Evolutionary conservation across 1,139 yeast species (phyloP).

Genomic region (Kazachstania sp.): DNA sequence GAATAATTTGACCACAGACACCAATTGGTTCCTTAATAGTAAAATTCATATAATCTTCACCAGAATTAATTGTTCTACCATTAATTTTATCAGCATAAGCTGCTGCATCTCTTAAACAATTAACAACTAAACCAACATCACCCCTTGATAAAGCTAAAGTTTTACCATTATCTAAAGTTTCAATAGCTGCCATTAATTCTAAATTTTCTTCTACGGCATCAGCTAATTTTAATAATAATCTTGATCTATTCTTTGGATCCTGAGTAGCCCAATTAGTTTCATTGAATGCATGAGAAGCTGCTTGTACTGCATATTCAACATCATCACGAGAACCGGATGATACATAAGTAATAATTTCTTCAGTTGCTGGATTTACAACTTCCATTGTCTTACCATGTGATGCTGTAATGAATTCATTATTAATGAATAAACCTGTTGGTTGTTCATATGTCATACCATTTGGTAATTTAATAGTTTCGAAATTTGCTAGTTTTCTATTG

Average conservation of each 20-base stretch:
- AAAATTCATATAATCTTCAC: slow-evolving; percentile 45
- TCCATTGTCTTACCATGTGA: slow-evolving; percentile 35
- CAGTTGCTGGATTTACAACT: slow-evolving; percentile 41
- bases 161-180: slow-evolving; percentile 72
- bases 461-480: slow-evolving; percentile 42
- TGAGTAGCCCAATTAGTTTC: slow-evolving; percentile 34
- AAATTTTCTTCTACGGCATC: slow-evolving; percentile 49
- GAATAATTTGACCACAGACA: slow-evolving; percentile 75
- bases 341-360: slow-evolving; percentile 37
- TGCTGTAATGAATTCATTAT: slow-evolving; percentile 40
- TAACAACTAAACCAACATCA: slow-evolving; percentile 52
- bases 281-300: slow-evolving; percentile 39
- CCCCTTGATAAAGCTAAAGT: slow-evolving; percentile 44
- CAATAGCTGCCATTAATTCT: slow-evolving; percentile 48
- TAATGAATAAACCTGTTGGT: slow-evolving; percentile 45
- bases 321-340: slow-evolving; percentile 42
- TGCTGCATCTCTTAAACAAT: slow-evolving; percentile 57
- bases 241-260: slow-evolving; percentile 44
- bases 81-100: slow-evolving; percentile 69
- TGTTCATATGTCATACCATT: slow-evolving; percentile 44
- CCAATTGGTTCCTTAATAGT: slow-evolving; percentile 56
- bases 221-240: slow-evolving; percentile 49
- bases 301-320: slow-evolving; percentile 41
- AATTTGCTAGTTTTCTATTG: slow-evolving; percentile 6
- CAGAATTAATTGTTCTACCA: slow-evolving; percentile 56